phyloP scores from a whole-genome alignment of 192 early-diverging fungal species.

The Coemansia sp. region DNA sequence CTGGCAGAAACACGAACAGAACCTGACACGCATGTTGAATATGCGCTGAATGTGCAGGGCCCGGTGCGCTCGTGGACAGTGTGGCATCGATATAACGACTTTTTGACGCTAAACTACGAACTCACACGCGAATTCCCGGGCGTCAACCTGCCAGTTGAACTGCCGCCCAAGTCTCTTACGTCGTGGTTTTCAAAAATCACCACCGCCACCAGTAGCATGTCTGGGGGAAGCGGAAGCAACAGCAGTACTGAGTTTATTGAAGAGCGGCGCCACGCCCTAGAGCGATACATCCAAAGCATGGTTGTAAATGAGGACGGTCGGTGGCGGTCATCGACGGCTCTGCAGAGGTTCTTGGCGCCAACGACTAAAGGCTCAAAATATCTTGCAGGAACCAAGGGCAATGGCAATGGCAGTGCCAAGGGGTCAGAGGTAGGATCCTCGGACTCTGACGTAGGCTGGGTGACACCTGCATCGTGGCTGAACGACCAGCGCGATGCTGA shows the following conservation, averaged over 20 bases:
- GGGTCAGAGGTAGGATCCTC: slow-evolving; percentile 37
- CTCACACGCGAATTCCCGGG: slow-evolving; percentile 66
- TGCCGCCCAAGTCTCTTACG: slow-evolving; percentile 76
- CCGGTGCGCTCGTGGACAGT: slow-evolving; percentile 81
- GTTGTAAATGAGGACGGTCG: slow-evolving; percentile 67
- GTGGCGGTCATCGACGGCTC: slow-evolving; percentile 70
- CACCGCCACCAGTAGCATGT: slow-evolving; percentile 7
- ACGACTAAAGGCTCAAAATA: slow-evolving; percentile 45
- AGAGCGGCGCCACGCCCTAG: slow-evolving; percentile 71
- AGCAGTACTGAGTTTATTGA: slow-evolving; percentile 55
- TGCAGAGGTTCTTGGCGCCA: slow-evolving; percentile 70
- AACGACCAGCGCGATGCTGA: slow-evolving; percentile 68
- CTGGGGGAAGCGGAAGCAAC: slow-evolving; percentile 11
- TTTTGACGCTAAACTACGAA: slow-evolving; percentile 66
- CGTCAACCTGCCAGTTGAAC: slow-evolving; percentile 55
- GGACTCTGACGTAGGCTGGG: slow-evolving; percentile 33
- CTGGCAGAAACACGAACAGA: slow-evolving; percentile 36
- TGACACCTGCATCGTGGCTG: slow-evolving; percentile 78
- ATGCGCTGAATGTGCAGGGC: slow-evolving; percentile 70
- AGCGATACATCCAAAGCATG: slow-evolving; percentile 76
- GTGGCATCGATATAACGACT: slow-evolving; percentile 86
- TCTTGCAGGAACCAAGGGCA: slow-evolving; percentile 49
- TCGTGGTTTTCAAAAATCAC: slow-evolving; percentile 49
- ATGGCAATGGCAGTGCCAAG: slow-evolving; percentile 8
- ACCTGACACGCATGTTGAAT: slow-evolving; percentile 62